Conservation (phyloP, 78 protist species). For the Guillardia theta region DNA sequence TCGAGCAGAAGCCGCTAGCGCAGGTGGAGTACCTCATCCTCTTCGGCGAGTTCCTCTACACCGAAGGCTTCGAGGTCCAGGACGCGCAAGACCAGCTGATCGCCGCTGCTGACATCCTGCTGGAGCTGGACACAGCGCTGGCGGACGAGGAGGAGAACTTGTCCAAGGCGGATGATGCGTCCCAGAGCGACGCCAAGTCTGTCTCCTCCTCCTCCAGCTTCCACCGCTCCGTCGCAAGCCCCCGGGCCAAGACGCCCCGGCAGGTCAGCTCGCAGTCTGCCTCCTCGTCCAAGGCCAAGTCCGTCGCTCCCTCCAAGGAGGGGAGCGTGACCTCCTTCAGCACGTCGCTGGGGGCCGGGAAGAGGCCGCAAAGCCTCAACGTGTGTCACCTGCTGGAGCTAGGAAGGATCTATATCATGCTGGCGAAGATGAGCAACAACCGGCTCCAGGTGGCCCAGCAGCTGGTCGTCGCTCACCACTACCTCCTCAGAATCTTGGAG, state of each 20-base stretch:
- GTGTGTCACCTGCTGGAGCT: neutral
- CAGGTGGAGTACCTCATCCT: conserved; percentile 5
- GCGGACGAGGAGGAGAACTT: neutral
- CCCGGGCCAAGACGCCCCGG: neutral
- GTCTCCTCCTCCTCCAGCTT: neutral
- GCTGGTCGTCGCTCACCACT: neutral
- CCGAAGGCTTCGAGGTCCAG: neutral
- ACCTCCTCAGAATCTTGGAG: neutral
- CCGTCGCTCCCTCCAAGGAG: too few relatives aligned
- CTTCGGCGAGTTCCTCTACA: conserved; percentile 30
- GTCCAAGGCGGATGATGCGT: too few relatives aligned
- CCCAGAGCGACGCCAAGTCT: neutral
- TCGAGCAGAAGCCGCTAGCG: neutral
- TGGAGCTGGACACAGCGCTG: neutral
- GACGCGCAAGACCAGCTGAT: conserved; percentile 4
- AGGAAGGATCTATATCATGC: neutral
- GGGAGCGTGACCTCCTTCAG: too few relatives aligned
- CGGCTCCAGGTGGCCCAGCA: neutral
- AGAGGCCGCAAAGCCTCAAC: neutral
- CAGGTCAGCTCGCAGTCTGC: too few relatives aligned
- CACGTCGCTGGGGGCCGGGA: neutral
- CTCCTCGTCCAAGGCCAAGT: too few relatives aligned
- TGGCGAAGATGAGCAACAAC: neutral
- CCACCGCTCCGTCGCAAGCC: neutral
- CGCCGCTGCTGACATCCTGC: neutral